phyloP scores from a whole-genome alignment of 768 basidiomycete species.

The Termitomyces sp. region DNA sequence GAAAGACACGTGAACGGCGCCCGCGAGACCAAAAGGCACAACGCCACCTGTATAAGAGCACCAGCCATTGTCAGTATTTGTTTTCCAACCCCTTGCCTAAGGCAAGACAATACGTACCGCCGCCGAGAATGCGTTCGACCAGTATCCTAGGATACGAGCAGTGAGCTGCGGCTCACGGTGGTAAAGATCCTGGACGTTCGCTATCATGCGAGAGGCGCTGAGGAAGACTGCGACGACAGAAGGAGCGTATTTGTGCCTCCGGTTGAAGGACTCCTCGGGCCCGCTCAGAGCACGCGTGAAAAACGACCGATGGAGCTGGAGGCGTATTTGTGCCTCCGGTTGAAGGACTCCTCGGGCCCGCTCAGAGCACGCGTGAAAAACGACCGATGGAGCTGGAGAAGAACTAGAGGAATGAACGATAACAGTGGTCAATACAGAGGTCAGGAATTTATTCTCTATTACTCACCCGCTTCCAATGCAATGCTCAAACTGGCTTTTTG shows the following conservation, averaged over 20 bases:
- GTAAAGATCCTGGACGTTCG: conserved; percentile 54
- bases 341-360: conserved; percentile 54
- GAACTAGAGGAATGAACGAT: conserved; percentile 33
- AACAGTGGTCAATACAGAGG: background rate
- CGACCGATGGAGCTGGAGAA: conserved; percentile 65
- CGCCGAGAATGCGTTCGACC: conserved; percentile 53
- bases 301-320: conserved; percentile 64
- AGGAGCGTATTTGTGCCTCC: conserved; percentile 62
- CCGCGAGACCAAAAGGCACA: conserved; percentile 54
- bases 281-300: conserved; percentile 61
- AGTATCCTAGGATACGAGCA: conserved; percentile 48
- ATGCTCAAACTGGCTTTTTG: conserved; percentile 57
- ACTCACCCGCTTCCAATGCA: conserved; percentile 59
- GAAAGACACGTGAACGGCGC: conserved; percentile 66
- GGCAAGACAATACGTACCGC: conserved; percentile 33
- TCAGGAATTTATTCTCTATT: background rate
- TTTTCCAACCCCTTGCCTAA: background rate
- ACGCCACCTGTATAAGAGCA: conserved; percentile 34
- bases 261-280: conserved; percentile 56
- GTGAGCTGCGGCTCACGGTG: conserved; percentile 56
- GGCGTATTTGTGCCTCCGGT: conserved; percentile 62
- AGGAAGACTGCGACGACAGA: conserved; percentile 69
- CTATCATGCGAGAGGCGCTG: conserved; percentile 61
- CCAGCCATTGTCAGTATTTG: background rate
- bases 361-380: conserved; percentile 65